phyloP scores from a whole-genome alignment of 805 yeast species.

The Wickerhamiella parazyma region DNA sequence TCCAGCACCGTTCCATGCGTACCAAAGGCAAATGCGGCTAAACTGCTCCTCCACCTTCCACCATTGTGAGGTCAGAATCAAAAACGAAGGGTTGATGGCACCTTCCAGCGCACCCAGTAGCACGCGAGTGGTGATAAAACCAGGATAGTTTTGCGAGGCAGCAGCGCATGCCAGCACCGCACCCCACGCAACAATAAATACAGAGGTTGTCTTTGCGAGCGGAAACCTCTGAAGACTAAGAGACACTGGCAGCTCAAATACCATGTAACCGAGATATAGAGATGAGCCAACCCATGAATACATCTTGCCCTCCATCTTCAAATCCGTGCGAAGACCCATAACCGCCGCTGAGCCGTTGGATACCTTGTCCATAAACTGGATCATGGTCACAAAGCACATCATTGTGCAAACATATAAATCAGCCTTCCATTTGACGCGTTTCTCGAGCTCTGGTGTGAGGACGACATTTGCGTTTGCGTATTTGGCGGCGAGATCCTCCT shows the following conservation, averaged over 20 bases:
- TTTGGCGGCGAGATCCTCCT: slow-evolving; percentile 7
- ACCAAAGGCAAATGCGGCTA: slow-evolving; percentile 33
- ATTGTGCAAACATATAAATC: slow-evolving; percentile 39
- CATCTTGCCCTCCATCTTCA: slow-evolving; percentile 32
- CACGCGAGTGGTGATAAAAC: slow-evolving; percentile 36
- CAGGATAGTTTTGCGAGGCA: slow-evolving; percentile 35
- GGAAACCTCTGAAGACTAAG: slow-evolving; percentile 41
- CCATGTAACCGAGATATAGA: slow-evolving; percentile 50
- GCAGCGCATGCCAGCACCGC: slow-evolving; percentile 35
- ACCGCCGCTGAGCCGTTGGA: slow-evolving; percentile 40
- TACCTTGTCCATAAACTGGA: slow-evolving; percentile 47
- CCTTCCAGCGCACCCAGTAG: slow-evolving; percentile 41
- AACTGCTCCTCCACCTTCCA: slow-evolving; percentile 38
- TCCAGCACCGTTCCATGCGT: slow-evolving; percentile 23
- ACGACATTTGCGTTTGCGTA: slow-evolving; percentile 3
- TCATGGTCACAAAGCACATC: slow-evolving; percentile 34
- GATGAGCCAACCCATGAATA: slow-evolving; percentile 40
- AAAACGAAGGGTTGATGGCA: slow-evolving; percentile 34
- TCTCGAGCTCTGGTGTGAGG: slow-evolving; percentile 11
- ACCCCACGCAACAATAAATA: slow-evolving; percentile 51
- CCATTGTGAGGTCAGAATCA: slow-evolving; percentile 49
- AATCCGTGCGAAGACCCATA: slow-evolving; percentile 35
- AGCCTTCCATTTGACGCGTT: slow-evolving; percentile 33
- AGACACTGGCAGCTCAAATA: slow-evolving; percentile 38
- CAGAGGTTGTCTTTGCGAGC: slow-evolving; percentile 36